These are phyloP conservation scores for Dipodascopsis tothii DNA, from an alignment of 805 yeast genomes.

Conservation along the genomic window DNA sequence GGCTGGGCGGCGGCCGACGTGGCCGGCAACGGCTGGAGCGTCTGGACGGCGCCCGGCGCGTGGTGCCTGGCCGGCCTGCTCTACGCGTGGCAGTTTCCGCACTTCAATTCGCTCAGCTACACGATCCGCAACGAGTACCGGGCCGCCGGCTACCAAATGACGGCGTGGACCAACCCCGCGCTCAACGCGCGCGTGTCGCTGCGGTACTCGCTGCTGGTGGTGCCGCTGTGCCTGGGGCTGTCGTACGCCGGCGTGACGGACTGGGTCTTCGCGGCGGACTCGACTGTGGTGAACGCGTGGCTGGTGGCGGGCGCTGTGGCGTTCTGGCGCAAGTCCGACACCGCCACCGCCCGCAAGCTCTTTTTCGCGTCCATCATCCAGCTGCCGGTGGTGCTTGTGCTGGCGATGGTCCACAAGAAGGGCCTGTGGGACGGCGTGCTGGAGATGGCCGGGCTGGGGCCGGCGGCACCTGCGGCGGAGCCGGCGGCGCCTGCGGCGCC, in stretches of 20 bases:
- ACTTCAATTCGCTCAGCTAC: conserved; percentile 86
- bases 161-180: conserved; percentile 86
- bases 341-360: conserved; percentile 66
- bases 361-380: conserved; percentile 96
- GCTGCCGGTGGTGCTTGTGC: conserved; percentile 75
- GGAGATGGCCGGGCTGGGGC: conserved; percentile 25
- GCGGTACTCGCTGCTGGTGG: conserved; percentile 84
- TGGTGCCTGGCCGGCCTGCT: conserved; percentile 87
- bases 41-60: conserved; percentile 67
- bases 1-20: conserved; percentile 86
- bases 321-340: conserved; percentile 66
- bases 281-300: conserved; percentile 80
- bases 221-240: conserved; percentile 83
- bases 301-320: conserved; percentile 66
- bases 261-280: conserved; percentile 69
- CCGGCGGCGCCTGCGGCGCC: too few species aligned
- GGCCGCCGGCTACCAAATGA: conserved; percentile 94
- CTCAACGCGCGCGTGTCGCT: conserved; percentile 89
- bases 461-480: too few species aligned
- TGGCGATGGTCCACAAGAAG: conserved; percentile 91
- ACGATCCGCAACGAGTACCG: conserved; percentile 81
- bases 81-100: conserved; percentile 98
- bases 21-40: conserved; percentile 30
- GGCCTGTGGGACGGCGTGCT: conserved; percentile 86
- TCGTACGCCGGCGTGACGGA: conserved; percentile 77